Base-by-base conservation (phyloP, 768 basidiomycete species). In the Lanmaoa rubissima region DNA sequence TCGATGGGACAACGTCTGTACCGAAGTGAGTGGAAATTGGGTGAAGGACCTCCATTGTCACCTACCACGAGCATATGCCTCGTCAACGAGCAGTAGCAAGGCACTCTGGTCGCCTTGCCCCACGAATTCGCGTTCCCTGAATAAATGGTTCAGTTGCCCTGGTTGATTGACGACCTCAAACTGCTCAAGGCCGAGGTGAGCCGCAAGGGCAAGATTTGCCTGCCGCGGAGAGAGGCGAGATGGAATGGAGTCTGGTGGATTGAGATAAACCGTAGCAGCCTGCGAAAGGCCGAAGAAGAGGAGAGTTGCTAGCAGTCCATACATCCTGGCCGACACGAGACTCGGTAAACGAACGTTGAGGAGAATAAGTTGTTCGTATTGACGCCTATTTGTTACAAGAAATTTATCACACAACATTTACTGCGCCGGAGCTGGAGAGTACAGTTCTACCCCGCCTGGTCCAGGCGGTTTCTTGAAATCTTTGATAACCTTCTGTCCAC, bases 161-260 rank as follows among this genome's bases (percentile, higher is more conserved):
- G 68, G 59, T 50, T 73, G 67, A 57, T 75, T 75, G 31, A 84
- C 68, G 26, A 75, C 72, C 65, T 88, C 86, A 61, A 85, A 85
- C 19, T 72, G 72, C 62, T 90, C 89, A 6, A 90, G 78, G n/a
- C 85, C 84, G 12, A 91, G 79, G 68, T 91, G 88, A 51, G 80
- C 82, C 19, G 87, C 81, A 34, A 92, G 74, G 7, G 77, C 82
- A 36, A 82, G 77, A 62, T 79, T 83, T 42, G 85, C 85, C 48
- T 82, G 80, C 41, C 79, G 76, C 28, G 78, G 75, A 19, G 81
- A 78, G 26, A 85, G 71, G 19, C 61, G 71, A 5, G 79, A 63
- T 1, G 71, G 76, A 43, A 76, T 64, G 13, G 68, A 65, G 3
- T 74, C 59, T 8, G 68, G 59, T 41, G 88, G 85, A 53, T 78